Evolutionary conservation across 805 yeast species (phyloP).

Genomic region (Priceomyces haplophilus): DNA sequence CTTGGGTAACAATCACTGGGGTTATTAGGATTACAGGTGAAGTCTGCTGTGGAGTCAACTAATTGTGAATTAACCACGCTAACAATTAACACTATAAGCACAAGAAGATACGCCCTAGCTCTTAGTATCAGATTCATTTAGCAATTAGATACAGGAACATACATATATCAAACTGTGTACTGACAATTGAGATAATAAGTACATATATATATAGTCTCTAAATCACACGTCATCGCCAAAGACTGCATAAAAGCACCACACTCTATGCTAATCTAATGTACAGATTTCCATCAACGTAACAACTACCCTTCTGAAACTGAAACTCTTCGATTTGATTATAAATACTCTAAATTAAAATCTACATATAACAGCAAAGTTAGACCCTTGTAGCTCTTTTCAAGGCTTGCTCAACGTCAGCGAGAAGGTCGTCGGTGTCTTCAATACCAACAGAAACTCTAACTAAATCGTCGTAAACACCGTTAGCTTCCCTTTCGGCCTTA

Average conservation of each 20-base stretch:
- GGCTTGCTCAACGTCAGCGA: conserved; percentile 70
- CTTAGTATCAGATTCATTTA: conserved; percentile 1
- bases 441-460: conserved; percentile 84
- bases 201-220: neutral
- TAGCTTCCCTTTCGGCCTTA: conserved; percentile 67
- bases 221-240: conserved; percentile 6
- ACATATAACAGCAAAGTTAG: neutral
- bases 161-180: neutral
- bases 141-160: neutral
- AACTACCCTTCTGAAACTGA: too few species aligned
- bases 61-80: conserved; percentile 6
- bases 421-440: conserved; percentile 76
- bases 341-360: too few species aligned
- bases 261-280: too few species aligned
- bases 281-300: too few species aligned
- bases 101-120: neutral
- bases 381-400: conserved; percentile 31
- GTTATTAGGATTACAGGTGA: conserved; percentile 20
- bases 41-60: conserved; percentile 10
- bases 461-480: conserved; percentile 79
- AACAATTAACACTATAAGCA: neutral
- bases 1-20: conserved; percentile 59
- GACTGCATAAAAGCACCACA: neutral
- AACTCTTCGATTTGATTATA: too few species aligned
- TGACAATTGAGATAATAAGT: neutral